phyloP scores from a whole-genome alignment of 2,329 filamentous ascomycete species.

The Verruconis gallopava region DNA sequence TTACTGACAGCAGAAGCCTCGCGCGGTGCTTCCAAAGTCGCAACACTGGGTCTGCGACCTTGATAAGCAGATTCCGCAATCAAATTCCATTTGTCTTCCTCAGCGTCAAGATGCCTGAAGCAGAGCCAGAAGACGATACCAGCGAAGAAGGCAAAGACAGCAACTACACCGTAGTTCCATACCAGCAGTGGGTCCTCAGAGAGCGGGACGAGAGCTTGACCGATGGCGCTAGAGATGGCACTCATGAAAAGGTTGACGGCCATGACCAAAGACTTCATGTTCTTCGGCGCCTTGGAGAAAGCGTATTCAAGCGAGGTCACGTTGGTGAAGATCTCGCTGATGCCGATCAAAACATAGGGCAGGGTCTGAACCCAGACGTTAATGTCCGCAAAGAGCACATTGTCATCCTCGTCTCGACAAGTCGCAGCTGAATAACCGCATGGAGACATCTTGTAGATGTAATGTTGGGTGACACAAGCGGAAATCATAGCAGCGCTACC shows the following conservation, averaged over 20 bases:
- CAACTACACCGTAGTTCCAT: conserved; percentile 22
- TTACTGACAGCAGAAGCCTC: not conserved
- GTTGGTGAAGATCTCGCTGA: conserved; percentile 50
- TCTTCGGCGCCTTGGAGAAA: conserved; percentile 58
- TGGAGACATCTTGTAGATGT: conserved; percentile 28
- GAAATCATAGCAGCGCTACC: conserved; percentile 48
- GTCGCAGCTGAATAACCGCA: conserved; percentile 37
- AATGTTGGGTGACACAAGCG: conserved; percentile 43
- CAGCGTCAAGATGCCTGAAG: conserved; percentile 21
- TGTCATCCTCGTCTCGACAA: conserved; percentile 37
- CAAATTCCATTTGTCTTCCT: conserved; percentile 18
- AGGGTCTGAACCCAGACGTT: conserved; percentile 43
- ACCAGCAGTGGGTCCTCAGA: conserved; percentile 15
- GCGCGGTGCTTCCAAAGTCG: not conserved
- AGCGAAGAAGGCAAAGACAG: conserved; percentile 23
- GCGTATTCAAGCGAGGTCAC: conserved; percentile 61
- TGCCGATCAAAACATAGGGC: conserved; percentile 41
- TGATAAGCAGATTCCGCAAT: conserved; percentile 4
- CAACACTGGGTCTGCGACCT: conserved; percentile 3
- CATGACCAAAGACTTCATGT: conserved; percentile 39
- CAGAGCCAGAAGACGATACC: conserved; percentile 21
- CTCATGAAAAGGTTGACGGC: conserved; percentile 24
- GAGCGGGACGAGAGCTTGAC: conserved; percentile 14
- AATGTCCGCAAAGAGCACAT: conserved; percentile 19
- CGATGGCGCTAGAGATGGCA: conserved; percentile 17